phyloP scores from a whole-genome alignment of 805 yeast species.

The Wickerhamiella domercqiae region DNA sequence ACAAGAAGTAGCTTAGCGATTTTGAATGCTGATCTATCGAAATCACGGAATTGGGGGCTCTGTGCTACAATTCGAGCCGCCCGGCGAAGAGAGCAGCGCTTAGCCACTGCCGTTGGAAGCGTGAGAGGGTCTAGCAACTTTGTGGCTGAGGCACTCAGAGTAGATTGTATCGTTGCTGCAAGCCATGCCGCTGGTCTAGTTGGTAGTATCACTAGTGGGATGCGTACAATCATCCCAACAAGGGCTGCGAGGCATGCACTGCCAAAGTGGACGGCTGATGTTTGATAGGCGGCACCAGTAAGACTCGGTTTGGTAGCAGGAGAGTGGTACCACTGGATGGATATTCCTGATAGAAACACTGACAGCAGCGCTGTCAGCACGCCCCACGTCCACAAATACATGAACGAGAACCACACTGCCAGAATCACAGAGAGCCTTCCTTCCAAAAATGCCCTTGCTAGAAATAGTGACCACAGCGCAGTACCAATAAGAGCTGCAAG shows the following conservation, averaged over 20 bases:
- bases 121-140: slow-evolving; percentile 25
- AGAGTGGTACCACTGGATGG: slow-evolving; percentile 27
- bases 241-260: slow-evolving; percentile 24
- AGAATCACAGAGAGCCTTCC: slow-evolving; percentile 16
- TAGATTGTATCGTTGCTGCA: slow-evolving; percentile 20
- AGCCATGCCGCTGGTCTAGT: slow-evolving; percentile 14
- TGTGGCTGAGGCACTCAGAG: slow-evolving; percentile 7
- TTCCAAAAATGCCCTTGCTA: slow-evolving; percentile 21
- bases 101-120: slow-evolving; percentile 25
- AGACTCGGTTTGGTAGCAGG: slow-evolving; percentile 8
- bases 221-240: slow-evolving; percentile 20
- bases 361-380: slow-evolving; percentile 26
- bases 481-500: slow-evolving; percentile 21
- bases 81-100: slow-evolving; percentile 21
- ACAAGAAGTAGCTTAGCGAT: slow-evolving; percentile 25
- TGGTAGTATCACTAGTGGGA: slow-evolving; percentile 26
- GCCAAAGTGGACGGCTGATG: slow-evolving; percentile 24
- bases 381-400: slow-evolving; percentile 31
- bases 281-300: slow-evolving; percentile 11
- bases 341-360: slow-evolving; percentile 23
- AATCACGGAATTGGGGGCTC: slow-evolving; percentile 8
- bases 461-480: slow-evolving; percentile 25
- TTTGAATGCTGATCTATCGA: slow-evolving; percentile 24
- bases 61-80: slow-evolving; percentile 21
- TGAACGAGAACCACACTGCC: slow-evolving; percentile 21